Evolutionary conservation across 192 early-diverging fungal species (phyloP), one percentile per base, ranked within the genome.

Genomic region (Podila minutissima): DNA sequence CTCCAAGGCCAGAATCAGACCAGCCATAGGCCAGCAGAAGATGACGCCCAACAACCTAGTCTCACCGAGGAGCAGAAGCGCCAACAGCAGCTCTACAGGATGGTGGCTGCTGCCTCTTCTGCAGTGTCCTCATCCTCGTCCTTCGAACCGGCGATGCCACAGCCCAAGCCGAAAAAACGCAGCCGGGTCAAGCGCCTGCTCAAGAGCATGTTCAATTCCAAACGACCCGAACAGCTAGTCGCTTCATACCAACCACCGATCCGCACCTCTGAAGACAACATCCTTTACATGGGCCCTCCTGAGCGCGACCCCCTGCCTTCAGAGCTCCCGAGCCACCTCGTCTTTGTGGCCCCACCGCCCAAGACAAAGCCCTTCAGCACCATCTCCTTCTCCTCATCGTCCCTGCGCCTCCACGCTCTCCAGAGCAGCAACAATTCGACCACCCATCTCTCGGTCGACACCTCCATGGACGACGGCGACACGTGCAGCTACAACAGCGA

Each of bases 291-390:
- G 0, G 62, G 62, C 13, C 74, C 35, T 37, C 35, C 74, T 1
- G 74, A 76, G 37, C 67, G 74, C 22, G 64, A 71, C 19, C 68
- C 75, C 1, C 20, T 77, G 4, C 64, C 64, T 2, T 66, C 63
- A 15, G 75, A 77, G 20, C 33, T 77, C 0, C 74, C 74, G 0
- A 61, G 49, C 5, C 74, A 76, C 37, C 38, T 76, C 22, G 6
- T 66, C n/a, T 17, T 22, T 33, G 12, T 35, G 11, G 59, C 15
- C 22, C 7, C n/a, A 17, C 35, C 66, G 24, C 33, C 51, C 13
- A 32, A 19, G 11, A 17, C 10, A 17, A 15, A 20, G 7, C 50
- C 31, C 0, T 53, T 48, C 33, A 3, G 29, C 33, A 59, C 4
- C 26, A 35, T 26, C 20, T 55, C 53, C 22, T 17, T 26, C 12